Conservation (phyloP, 257 asterid genomes). For the Nicotiana knightiana region DNA sequence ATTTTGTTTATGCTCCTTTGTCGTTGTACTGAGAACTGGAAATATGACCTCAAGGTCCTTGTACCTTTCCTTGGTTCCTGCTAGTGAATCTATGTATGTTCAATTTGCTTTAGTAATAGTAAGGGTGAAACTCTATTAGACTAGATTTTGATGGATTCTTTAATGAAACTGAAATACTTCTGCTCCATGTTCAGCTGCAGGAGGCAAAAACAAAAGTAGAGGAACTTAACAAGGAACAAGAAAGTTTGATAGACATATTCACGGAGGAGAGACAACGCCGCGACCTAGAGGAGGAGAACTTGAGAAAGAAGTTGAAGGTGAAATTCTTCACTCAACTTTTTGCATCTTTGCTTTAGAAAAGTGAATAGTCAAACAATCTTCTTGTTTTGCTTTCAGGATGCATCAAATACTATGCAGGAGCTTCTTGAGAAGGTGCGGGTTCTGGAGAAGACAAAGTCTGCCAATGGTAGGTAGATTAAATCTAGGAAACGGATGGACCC, state of each 20-base stretch:
- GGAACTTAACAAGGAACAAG: constrained; percentile 70
- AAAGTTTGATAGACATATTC: constrained; percentile 60
- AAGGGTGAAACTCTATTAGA: not conserved
- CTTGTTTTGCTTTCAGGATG: constrained; percentile 40
- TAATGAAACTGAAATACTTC: not conserved
- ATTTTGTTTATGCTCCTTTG: not conserved
- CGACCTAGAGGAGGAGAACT: constrained; percentile 57
- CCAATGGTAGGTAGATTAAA: constrained; percentile 12
- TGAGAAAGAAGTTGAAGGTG: constrained; percentile 73
- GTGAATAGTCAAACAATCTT: not conserved
- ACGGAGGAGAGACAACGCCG: constrained; percentile 90
- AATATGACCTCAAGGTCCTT: not conserved
- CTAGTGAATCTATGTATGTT: not conserved
- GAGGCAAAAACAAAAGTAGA: constrained; percentile 39
- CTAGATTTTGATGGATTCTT: not conserved
- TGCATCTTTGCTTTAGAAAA: not conserved
- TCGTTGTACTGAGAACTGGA: not conserved
- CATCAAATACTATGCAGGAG: constrained; percentile 55
- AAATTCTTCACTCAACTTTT: not conserved
- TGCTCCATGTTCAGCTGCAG: constrained; percentile 40
- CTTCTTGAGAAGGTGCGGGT: constrained; percentile 44
- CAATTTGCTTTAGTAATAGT: not conserved
- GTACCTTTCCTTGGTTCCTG: not conserved
- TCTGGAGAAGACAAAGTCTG: constrained; percentile 23
- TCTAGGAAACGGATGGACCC: not conserved